These are phyloP conservation scores for Boletus smithii DNA, from an alignment of 1,284 basidiomycete species.

Conservation along the genomic window DNA sequence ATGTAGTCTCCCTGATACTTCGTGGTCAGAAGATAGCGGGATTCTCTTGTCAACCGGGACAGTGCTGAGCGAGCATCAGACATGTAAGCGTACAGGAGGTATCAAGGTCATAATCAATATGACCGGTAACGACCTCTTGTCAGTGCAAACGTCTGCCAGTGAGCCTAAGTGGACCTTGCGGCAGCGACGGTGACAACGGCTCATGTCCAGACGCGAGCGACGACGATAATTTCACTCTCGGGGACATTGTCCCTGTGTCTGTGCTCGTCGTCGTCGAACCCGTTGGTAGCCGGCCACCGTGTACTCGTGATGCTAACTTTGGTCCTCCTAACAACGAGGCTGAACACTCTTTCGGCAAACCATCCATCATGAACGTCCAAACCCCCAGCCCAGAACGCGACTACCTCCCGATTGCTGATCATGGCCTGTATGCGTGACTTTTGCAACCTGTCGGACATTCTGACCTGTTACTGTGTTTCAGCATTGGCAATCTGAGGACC, in stretches of 20 bases:
- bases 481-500: constrained; percentile 78
- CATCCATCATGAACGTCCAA: constrained; percentile 37
- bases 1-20: no score
- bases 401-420: constrained; percentile 67
- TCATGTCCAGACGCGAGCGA: neutral
- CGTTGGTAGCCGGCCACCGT: constrained; percentile 2
- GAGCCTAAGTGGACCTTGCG: no score
- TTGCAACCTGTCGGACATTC: constrained; percentile 19
- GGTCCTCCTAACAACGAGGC: constrained; percentile 1
- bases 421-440: constrained; percentile 54
- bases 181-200: neutral
- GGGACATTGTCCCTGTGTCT: neutral
- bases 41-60: no score
- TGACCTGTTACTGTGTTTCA: constrained; percentile 28
- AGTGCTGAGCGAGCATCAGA: no score
- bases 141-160: no score
- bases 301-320: constrained; percentile 10
- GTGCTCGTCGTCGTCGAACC: neutral
- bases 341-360: neutral
- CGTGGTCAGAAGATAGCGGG: no score
- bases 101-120: no score
- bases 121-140: no score
- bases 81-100: neutral
- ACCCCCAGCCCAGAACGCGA: constrained; percentile 40
- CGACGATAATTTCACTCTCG: neutral